Evolutionary conservation across 2,329 filamentous ascomycete species (phyloP).

Genomic region (Fusarium sp.): DNA sequence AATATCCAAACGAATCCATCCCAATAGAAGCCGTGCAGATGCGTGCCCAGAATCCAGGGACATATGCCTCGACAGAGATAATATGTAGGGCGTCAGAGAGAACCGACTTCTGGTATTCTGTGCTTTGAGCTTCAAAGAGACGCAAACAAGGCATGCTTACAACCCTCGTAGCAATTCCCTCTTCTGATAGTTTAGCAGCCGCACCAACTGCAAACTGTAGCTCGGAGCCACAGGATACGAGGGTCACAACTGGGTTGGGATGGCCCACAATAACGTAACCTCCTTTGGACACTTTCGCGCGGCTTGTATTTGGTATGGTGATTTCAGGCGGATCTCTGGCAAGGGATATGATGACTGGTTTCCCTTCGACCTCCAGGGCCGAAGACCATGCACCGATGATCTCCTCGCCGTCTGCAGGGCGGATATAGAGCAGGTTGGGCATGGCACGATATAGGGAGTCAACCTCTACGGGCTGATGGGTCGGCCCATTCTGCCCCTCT

Average conservation of each 20-base stretch:
- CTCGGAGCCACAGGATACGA: background rate
- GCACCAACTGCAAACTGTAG: background rate
- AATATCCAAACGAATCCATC: background rate
- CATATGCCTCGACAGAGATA: background rate
- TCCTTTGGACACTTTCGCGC: background rate
- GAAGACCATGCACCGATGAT: background rate
- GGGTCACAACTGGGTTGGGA: background rate
- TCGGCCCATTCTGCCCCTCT: conserved; percentile 67
- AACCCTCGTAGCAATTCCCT: background rate
- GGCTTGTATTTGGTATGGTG: background rate
- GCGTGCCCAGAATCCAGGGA: background rate
- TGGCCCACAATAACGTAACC: background rate
- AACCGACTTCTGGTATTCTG: background rate
- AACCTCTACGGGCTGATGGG: conserved; percentile 69
- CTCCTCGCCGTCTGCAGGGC: too few relatives aligned
- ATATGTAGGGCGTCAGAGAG: background rate
- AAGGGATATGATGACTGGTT: background rate
- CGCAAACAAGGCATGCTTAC: background rate
- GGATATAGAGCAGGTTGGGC: too few relatives aligned
- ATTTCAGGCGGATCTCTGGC: background rate
- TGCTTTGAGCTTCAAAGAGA: background rate
- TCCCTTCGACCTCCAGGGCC: background rate
- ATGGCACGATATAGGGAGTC: conserved; percentile 56
- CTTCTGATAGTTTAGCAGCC: background rate
- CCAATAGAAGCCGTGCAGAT: background rate